Percentiles rank a stretch among this genome's conserved stretches.
phyloP scores from a whole-genome alignment of 495 filamentous ascomycete species.

The Hyaloscypha hepaticicola region DNA sequence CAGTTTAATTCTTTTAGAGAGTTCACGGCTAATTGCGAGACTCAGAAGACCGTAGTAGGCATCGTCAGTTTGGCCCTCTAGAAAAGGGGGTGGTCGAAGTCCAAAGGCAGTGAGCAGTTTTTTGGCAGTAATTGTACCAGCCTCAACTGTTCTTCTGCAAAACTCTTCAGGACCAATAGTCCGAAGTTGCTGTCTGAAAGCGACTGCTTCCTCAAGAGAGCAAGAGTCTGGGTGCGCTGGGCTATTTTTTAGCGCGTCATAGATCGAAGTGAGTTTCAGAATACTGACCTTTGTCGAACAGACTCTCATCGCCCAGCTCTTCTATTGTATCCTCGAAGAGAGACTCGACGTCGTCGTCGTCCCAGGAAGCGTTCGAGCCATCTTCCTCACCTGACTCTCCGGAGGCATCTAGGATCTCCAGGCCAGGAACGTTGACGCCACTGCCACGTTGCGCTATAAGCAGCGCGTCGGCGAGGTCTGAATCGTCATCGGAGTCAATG shows the following conservation, averaged over 20 bases:
- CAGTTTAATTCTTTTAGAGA: constrained; percentile 78
- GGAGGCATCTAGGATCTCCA: constrained; percentile 38
- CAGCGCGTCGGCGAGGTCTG: constrained; percentile 12
- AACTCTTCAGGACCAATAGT: constrained; percentile 75
- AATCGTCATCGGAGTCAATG: constrained; percentile 19
- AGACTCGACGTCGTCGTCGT: constrained; percentile 48
- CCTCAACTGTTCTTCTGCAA: constrained; percentile 67
- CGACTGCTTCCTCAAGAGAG: constrained; percentile 68
- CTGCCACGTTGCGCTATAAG: constrained; percentile 17
- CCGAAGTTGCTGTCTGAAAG: constrained; percentile 67
- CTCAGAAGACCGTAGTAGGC: constrained; percentile 72
- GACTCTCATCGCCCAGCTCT: constrained; percentile 49
- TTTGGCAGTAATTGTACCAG: constrained; percentile 67
- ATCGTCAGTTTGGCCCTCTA: constrained; percentile 73
- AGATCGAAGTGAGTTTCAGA: constrained; percentile 13
- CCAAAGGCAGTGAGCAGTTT: constrained; percentile 93
- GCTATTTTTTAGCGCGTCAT: constrained; percentile 24
- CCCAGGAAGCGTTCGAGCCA: constrained; percentile 30
- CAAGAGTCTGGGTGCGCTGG: constrained; percentile 40
- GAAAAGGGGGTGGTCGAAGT: constrained; percentile 70
- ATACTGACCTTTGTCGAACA: constrained; percentile 43
- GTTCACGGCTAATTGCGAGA: constrained; percentile 76
- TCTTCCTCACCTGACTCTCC: constrained; percentile 31
- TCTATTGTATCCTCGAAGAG: constrained; percentile 55
- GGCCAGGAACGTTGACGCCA: constrained; percentile 38